Evolutionary conservation across 2,329 filamentous ascomycete genomes (phyloP).

Genomic region (Cercospora nicotianae): DNA sequence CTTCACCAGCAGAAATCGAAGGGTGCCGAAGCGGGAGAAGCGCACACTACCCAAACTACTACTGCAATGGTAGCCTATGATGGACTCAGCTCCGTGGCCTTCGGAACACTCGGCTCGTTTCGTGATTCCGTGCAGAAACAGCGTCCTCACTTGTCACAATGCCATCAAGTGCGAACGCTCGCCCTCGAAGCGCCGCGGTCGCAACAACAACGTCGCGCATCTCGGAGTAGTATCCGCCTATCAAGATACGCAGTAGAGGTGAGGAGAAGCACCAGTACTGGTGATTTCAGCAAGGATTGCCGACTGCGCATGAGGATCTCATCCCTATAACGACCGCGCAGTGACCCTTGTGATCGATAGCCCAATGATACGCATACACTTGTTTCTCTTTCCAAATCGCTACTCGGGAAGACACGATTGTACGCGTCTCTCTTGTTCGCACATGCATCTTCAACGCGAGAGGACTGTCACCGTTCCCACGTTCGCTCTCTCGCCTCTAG

Average conservation of each 20-base stretch:
- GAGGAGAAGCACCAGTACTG: neutral
- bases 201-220: neutral
- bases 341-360: neutral
- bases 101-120: neutral
- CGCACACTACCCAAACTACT: neutral
- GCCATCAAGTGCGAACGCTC: neutral
- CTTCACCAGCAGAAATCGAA: neutral
- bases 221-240: neutral
- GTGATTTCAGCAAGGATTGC: conserved; percentile 2
- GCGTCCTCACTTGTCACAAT: neutral
- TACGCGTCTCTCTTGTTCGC: neutral
- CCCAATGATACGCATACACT: neutral
- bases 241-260: neutral
- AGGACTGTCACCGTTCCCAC: neutral
- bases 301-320: neutral
- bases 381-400: neutral
- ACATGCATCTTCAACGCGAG: neutral
- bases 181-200: neutral
- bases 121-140: neutral
- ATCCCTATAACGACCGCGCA: neutral
- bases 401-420: neutral
- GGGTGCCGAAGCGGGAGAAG: neutral
- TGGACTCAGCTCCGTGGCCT: neutral
- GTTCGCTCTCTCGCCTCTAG: neutral
- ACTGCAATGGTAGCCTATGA: neutral